Evolutionary conservation across 2,329 filamentous ascomycete species (phyloP).

Genomic region (Boeremia lycopersici): DNA sequence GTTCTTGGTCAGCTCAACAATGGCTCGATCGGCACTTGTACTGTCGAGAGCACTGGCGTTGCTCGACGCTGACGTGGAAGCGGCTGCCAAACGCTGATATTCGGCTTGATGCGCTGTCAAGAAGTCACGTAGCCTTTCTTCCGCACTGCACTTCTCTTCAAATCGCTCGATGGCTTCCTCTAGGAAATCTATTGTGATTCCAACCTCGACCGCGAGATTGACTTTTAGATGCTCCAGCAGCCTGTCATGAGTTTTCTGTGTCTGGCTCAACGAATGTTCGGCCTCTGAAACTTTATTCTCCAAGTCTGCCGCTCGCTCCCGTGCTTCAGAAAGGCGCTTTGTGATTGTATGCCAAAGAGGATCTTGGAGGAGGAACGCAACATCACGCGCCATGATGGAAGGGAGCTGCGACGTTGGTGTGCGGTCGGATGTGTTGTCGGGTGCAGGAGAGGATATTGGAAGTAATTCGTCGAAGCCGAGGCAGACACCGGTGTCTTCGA

Average conservation of each 20-base stretch:
- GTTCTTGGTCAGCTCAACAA: background rate
- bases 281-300: background rate
- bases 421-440: no score
- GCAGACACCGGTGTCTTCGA: background rate
- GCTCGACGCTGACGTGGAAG: background rate
- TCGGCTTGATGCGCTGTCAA: background rate
- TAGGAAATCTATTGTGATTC: background rate
- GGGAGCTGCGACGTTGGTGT: background rate
- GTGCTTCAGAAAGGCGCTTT: background rate
- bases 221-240: background rate
- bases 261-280: background rate
- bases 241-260: background rate
- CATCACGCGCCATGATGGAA: background rate
- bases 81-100: background rate
- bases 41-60: background rate
- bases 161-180: background rate
- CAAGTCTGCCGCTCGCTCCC: background rate
- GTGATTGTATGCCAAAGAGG: background rate
- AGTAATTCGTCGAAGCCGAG: background rate
- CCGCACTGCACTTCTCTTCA: background rate
- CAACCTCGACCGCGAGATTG: background rate
- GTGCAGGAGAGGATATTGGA: background rate
- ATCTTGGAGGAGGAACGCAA: background rate
- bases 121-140: background rate
- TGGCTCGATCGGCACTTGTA: background rate